Evolutionary conservation across 164 flowering plant genomes (phyloP), one percentile per base, ranked within the genome.

Genomic region (Nelumbo lutea): DNA sequence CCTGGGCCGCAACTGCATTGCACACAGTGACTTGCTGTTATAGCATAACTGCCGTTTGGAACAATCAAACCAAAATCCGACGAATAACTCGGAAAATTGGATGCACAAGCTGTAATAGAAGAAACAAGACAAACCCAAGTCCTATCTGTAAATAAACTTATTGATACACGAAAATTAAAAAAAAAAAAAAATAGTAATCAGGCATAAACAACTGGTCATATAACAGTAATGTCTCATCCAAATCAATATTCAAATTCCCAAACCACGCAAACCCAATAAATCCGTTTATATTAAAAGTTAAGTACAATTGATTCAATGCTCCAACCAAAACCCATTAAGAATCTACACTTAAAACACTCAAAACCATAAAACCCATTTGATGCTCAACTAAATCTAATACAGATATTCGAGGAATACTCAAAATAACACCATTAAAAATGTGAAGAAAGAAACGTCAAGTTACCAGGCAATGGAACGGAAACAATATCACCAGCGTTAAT

Each of bases 1-100:
- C 93, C 95, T 0, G 90, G 97, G 43, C 86, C 96, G 59, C 99
- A 96, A 67, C 99, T 93, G 86, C 99, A 96, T 74, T 92, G 96
- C 61, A 96, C 93, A 70, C 99, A 96, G 72, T 93, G 96, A 70
- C 96, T 83, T 9, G 97, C 97, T 13, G 92, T 83, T 65, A 93
- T 86, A 40, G 92, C 90, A 69, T 93, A 96, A 75, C 93, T 90
- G 15, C 97, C 99, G 75, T 90, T 89, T n/a, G 99, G 86, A 63
- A 96, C 99, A 70, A 80, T 77, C 79, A 90, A 72, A 40, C 85
- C 88, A 61, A 55, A 80, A 75, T 92, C 97, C 0, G 89, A 81
- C 15, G 97, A 67, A 71, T 70, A 81, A 52, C 70, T 79, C 2
- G 91, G 87, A 71, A 88, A 88, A 40, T 74, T 82, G 15, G 94